Percentiles rank a stretch among this genome's conserved stretches.
Evolutionary conservation across 2,329 filamentous ascomycete species (phyloP).

Genomic region (Ophiocordyceps polyrhachis-furcata): DNA sequence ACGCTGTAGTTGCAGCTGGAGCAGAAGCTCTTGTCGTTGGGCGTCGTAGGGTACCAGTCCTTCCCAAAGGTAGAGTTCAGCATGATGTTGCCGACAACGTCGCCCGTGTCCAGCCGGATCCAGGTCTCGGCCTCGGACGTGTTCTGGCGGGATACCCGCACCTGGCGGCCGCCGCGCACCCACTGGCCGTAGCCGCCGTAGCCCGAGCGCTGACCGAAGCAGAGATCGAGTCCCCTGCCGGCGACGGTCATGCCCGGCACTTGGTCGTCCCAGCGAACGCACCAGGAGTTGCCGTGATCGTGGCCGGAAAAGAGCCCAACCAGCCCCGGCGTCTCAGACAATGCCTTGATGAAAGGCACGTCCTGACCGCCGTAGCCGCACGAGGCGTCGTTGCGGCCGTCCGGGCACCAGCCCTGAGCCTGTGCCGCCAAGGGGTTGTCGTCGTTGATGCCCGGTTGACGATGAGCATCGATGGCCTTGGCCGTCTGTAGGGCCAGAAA

Average conservation of each 20-base stretch:
- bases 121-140: conserved; percentile 33
- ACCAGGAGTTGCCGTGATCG: conserved; percentile 46
- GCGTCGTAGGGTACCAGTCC: conserved; percentile 31
- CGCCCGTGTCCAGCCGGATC: conserved; percentile 39
- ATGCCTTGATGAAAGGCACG: conserved; percentile 40
- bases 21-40: conserved; percentile 15
- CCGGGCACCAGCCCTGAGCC: conserved; percentile 24
- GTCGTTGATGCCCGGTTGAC: conserved; percentile 26
- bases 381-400: conserved; percentile 17
- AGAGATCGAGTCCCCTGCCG: conserved; percentile 27
- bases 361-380: conserved; percentile 33
- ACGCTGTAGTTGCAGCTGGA: conserved; percentile 7
- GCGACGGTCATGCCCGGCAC: conserved; percentile 14
- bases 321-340: conserved; percentile 34
- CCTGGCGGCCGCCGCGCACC: conserved; percentile 40
- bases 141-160: conserved; percentile 23
- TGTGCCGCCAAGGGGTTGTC: conserved; percentile 22
- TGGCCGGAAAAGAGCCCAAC: conserved; percentile 45
- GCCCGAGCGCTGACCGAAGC: conserved; percentile 47
- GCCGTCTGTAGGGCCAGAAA: conserved; percentile 19
- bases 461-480: conserved; percentile 14
- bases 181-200: conserved; percentile 52
- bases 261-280: conserved; percentile 26
- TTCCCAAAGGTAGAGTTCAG: conserved; percentile 41
- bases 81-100: conserved; percentile 28